Percentiles rank a stretch among this genome's conserved stretches.
Conservation (phyloP, 2,329 filamentous ascomycete species). For the Colletotrichum horii region DNA sequence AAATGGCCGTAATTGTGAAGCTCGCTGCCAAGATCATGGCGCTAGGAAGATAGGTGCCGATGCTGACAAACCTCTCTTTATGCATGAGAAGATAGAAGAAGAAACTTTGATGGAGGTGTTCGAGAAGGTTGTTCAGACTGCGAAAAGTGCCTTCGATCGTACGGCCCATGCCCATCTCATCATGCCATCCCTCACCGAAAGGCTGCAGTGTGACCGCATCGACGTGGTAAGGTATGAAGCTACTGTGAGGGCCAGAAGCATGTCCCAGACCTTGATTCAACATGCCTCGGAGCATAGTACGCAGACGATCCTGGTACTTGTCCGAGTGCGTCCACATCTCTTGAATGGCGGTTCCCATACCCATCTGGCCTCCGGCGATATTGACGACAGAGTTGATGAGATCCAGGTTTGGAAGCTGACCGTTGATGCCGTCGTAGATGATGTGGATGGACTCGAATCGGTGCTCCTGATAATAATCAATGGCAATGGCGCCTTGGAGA, state of each 20-base stretch:
- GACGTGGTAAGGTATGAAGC: slow-evolving; percentile 97
- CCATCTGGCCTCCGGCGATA: slow-evolving; percentile 91
- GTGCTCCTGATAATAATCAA: slow-evolving; percentile 88
- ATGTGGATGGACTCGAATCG: slow-evolving; percentile 89
- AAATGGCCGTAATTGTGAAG: slow-evolving; percentile 94
- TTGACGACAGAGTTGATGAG: slow-evolving; percentile 92
- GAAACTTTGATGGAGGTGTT: slow-evolving; percentile 98
- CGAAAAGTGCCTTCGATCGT: slow-evolving; percentile 90
- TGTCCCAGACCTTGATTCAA: slow-evolving; percentile 88
- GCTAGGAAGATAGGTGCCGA: slow-evolving; percentile 94
- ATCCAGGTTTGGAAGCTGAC: slow-evolving; percentile 93
- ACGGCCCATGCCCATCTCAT: slow-evolving; percentile 94
- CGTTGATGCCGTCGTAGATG: slow-evolving; percentile 94
- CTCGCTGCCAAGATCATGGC: slow-evolving; percentile 97
- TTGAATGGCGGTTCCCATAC: slow-evolving; percentile 82
- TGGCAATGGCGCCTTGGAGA: slow-evolving; percentile 88
- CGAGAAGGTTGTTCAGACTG: slow-evolving; percentile 93
- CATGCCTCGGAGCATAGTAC: slow-evolving; percentile 92
- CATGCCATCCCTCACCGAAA: slow-evolving; percentile 91
- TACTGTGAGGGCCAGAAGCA: slow-evolving; percentile 88
- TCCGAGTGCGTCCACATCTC: slow-evolving; percentile 81
- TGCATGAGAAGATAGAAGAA: slow-evolving; percentile 98
- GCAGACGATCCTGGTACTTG: slow-evolving; percentile 79
- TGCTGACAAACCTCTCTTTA: slow-evolving; percentile 91
- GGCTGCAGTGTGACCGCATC: slow-evolving; percentile 94